Base-by-base conservation (phyloP, 352 stramenopile genomes). In the Lagenidium sp. region DNA sequence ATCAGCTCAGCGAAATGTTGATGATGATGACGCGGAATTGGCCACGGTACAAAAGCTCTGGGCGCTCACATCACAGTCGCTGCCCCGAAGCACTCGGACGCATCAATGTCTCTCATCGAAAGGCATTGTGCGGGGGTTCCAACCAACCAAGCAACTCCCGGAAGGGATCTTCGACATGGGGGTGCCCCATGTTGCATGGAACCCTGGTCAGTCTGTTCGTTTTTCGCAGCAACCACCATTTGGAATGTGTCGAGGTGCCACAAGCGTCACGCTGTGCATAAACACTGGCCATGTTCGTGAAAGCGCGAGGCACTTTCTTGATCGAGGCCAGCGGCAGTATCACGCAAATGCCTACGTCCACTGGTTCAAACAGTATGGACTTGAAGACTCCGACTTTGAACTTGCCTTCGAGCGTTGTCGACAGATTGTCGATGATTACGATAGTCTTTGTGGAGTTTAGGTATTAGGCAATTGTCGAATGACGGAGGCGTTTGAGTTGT, bases 311-410 rank as follows among this genome's bases (percentile, higher is more conserved):
- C 56, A 63, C 11, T 71, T 68, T 30, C 50, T 80, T 20, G 41
- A 79, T 29, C 65, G 67, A 26, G 67, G 59, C n/a, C 65, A 58
- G 28, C 49, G 46, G 6, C 70, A 83, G 47, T 78, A 74, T 22
- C 23, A 59, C 2, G 65, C 57, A 0, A 52, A 54, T 2, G 70
- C 70, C 4, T 83, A 83, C 50, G 47, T 64, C 0, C 70, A 83
- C 52, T 83, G 70, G 70, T 83, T 79, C 36, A 67, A 66, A 41
- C 67, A 83, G 35, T 55, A 76, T 35, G 70, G 70, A 13, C 55
- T 83, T 6, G 67, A 83, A 44, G 57, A 81, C 30, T 53, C 31
- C 13, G 55, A 73, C 2, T 81, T 83, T 37, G 44, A 74, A 10
- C 23, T 21, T 20, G 65, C 70, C 0, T 83, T 83, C 20, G 57